A percentile compares a stretch with the other conserved stretches of the same genome.
These are phyloP conservation scores for Circinella umbellata DNA, from an alignment of 371 early-diverging fungal species.

Conservation along the genomic window DNA sequence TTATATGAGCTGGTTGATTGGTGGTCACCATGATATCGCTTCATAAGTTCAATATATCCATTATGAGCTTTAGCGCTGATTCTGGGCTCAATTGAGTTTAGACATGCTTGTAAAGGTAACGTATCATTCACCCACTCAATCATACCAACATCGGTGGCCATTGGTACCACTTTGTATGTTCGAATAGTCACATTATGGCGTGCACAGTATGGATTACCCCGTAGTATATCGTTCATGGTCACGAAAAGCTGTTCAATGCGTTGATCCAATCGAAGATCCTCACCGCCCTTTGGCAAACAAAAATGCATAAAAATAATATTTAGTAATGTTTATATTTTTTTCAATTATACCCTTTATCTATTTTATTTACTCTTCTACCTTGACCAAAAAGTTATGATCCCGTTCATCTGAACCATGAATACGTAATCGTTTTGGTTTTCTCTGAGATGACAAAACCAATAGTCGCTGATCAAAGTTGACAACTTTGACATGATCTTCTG, in stretches of 20 bases:
- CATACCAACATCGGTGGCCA: constrained; percentile 66
- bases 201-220: constrained; percentile 56
- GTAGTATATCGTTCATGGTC: constrained; percentile 76
- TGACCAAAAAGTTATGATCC: constrained; percentile 74
- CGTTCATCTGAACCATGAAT: constrained; percentile 76
- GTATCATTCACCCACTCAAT: constrained; percentile 68
- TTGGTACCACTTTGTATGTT: constrained; percentile 76
- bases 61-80: background rate
- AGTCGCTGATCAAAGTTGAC: constrained; percentile 65
- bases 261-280: constrained; percentile 82
- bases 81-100: constrained; percentile 36
- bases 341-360: background rate
- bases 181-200: constrained; percentile 48
- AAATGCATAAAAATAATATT: background rate
- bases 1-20: too few species aligned
- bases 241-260: constrained; percentile 77
- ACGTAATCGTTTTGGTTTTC: constrained; percentile 74
- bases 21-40: too few species aligned
- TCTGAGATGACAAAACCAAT: constrained; percentile 70
- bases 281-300: constrained; percentile 64
- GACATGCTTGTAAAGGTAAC: constrained; percentile 52
- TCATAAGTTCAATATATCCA: too few species aligned
- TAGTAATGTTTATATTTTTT: background rate
- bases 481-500: constrained; percentile 60
- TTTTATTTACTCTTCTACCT: constrained; percentile 49